Conservation (phyloP, 768 basidiomycete genomes). For the Tulasnella sp. region DNA sequence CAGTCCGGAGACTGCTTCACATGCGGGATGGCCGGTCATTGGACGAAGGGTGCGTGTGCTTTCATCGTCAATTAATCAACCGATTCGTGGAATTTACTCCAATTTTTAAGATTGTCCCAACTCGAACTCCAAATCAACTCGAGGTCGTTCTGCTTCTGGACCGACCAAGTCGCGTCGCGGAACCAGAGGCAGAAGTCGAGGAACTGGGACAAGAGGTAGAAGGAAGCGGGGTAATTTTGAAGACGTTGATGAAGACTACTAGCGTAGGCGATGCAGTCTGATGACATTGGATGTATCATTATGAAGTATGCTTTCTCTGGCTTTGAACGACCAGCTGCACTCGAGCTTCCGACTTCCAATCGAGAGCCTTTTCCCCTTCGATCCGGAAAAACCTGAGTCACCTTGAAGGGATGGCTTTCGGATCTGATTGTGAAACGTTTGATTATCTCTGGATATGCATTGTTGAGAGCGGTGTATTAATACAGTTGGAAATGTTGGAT, state of each 20-base stretch:
- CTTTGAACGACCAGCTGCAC: background rate
- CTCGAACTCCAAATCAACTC: background rate
- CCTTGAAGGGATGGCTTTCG: background rate
- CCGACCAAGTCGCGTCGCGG: constrained; percentile 30
- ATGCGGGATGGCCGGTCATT: constrained; percentile 31
- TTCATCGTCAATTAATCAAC: too few species aligned
- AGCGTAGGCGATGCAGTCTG: background rate
- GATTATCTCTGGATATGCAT: background rate
- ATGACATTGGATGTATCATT: background rate
- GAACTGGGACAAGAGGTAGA: constrained; percentile 18
- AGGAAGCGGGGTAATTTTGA: constrained; percentile 29
- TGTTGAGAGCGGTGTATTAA: background rate
- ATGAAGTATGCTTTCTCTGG: background rate
- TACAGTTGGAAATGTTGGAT: constrained; percentile 1
- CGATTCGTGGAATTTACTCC: background rate
- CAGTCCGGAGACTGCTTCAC: background rate
- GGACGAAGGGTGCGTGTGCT: constrained; percentile 20
- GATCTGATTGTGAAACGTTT: background rate
- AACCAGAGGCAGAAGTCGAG: constrained; percentile 27
- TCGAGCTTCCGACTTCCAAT: too few species aligned
- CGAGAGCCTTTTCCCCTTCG: too few species aligned
- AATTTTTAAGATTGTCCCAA: constrained; percentile 29
- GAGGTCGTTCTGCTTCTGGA: constrained; percentile 25
- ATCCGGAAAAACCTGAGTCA: background rate
- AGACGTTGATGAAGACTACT: constrained; percentile 10